Evolutionary conservation across 2,329 filamentous ascomycete species (phyloP), one percentile per base, ranked within the genome.

Genomic region (Aspergillus flavus): DNA sequence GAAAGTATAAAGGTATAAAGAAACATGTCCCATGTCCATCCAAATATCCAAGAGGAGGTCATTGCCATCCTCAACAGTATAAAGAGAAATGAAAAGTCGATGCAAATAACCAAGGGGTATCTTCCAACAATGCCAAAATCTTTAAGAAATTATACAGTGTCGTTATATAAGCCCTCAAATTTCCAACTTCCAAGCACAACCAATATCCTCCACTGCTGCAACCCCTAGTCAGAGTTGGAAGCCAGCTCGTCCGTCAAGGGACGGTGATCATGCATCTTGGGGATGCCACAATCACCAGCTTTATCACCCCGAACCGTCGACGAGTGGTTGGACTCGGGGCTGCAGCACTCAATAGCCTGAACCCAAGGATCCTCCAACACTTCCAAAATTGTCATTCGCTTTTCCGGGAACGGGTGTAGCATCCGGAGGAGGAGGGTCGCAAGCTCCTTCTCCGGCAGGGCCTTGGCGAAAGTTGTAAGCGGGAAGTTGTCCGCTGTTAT

Each of bases 291-390:
- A 52, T 52, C 16, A 16, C 28, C 48, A 32, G 48, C 5, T 7
- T 26, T 26, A 21, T n/a, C 32, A 39, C 10, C 28, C 32, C 21
- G 30, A 39, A 5, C 3, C 4, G 14, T 10, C 3, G 52, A 39
- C 28, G 36, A 26, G 30, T 23, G 30, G 52, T 11, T n/a, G 16
- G n/a, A 21, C 11, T 26, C 91, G 5, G 88, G 79, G 70, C 92
- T 89, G 75, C 92, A 96, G 79, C 92, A 95, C 70, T 94, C 91
- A 46, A 93, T 86, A 58, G 84, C 86, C 79, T 87, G 90, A 71
- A 95, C 81, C 84, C 88, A 93, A n/a, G 89, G 83, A 70, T 91
- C 87, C 65, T 85, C 87, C 59, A 93, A 79, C 1, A 92, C 87
- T 1, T 92, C 86, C 7, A 84, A 79, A 57, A 95, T 91, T 32